Conservation (phyloP, 1,139 yeast species). For the Magnusiomyces suaveolens region DNA sequence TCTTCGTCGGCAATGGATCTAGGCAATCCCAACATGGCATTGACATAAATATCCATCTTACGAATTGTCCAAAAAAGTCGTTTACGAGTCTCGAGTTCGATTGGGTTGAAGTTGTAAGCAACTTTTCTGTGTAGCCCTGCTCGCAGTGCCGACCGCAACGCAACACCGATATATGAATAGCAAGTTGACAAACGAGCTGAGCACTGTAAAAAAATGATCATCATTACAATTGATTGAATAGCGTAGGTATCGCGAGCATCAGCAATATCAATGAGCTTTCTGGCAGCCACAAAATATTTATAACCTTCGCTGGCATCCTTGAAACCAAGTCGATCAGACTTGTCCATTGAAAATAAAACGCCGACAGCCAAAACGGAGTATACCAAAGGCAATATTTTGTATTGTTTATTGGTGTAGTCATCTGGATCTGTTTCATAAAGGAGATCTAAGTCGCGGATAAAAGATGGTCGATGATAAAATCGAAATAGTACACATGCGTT, state of each 20-base stretch:
- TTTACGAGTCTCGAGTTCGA: constrained; percentile 77
- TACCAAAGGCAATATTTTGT: constrained; percentile 65
- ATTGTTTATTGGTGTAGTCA: constrained; percentile 63
- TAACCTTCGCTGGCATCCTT: constrained; percentile 59
- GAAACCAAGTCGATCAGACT: constrained; percentile 30
- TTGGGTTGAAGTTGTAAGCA: constrained; percentile 59
- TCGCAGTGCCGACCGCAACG: constrained; percentile 72
- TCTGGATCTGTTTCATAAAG: constrained; percentile 59
- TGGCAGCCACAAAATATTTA: constrained; percentile 71
- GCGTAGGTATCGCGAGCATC: constrained; percentile 52
- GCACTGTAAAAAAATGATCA: constrained; percentile 72
- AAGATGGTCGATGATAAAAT: constrained; percentile 77
- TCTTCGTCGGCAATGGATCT: constrained; percentile 59
- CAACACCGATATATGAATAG: constrained; percentile 84
- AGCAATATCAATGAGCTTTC: constrained; percentile 62
- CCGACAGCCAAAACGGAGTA: constrained; percentile 68
- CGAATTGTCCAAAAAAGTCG: constrained; percentile 81
- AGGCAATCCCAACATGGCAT: constrained; percentile 83
- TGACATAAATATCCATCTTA: constrained; percentile 84
- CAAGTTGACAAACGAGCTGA: constrained; percentile 85
- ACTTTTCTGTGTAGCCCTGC: constrained; percentile 81
- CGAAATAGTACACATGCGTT: constrained; percentile 77
- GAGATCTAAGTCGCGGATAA: constrained; percentile 47
- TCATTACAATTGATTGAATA: constrained; percentile 60
- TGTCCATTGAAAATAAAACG: constrained; percentile 47